phyloP scores from a whole-genome alignment of 257 asterid genomes.

The Lavandula angustifolia region DNA sequence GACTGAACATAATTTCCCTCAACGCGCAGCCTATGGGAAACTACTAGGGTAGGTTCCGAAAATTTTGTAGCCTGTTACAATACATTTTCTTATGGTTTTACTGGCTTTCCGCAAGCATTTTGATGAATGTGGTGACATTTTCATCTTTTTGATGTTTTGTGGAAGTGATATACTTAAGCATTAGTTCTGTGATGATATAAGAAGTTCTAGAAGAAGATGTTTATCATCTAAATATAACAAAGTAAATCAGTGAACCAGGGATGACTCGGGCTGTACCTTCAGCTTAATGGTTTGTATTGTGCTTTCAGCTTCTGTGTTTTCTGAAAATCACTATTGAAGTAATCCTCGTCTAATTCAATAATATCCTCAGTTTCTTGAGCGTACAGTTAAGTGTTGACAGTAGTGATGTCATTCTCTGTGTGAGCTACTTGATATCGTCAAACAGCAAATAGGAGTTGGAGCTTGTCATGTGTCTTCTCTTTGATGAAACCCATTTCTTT shows the following conservation, averaged over 20 bases:
- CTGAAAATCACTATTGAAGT: conserved; percentile 4
- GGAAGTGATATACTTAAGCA: conserved; percentile 9
- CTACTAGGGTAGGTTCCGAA: neutral
- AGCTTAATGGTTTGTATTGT: neutral
- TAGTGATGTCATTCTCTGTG: conserved; percentile 4
- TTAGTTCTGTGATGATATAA: conserved; percentile 7
- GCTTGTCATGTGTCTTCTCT: conserved; percentile 24
- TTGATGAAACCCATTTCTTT: conserved; percentile 13
- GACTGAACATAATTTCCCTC: neutral
- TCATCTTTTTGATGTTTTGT: conserved; percentile 1
- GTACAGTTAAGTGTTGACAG: conserved; percentile 20
- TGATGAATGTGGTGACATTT: neutral
- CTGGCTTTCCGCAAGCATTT: neutral
- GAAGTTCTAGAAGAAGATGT: conserved; percentile 18
- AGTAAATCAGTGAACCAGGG: conserved; percentile 1
- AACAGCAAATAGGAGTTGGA: conserved; percentile 19
- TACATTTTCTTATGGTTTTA: neutral
- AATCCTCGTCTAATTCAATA: conserved; percentile 16
- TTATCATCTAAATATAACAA: conserved; percentile 1
- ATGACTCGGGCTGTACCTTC: neutral
- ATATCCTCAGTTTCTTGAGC: conserved; percentile 23
- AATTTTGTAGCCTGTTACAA: conserved; percentile 2
- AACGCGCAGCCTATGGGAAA: neutral
- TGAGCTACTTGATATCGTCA: conserved; percentile 12
- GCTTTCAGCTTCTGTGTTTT: neutral